Conservation (phyloP, 306 rosid species). For the Lagenaria siceraria region DNA sequence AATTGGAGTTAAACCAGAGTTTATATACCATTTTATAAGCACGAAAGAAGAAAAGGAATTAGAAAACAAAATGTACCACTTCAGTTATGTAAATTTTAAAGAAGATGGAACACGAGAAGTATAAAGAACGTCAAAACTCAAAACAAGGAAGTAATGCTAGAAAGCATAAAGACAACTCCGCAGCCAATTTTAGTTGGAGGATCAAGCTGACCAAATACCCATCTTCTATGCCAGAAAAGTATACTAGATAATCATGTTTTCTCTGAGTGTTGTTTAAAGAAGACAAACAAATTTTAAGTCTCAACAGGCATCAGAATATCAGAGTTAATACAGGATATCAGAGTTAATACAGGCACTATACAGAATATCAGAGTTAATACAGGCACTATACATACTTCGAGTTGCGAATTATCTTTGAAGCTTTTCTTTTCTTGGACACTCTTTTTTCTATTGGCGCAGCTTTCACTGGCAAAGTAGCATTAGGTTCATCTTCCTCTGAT, state of each 20-base stretch:
- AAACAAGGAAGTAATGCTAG: not conserved
- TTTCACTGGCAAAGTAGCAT: conserved; percentile 21
- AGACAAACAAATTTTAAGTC: not conserved
- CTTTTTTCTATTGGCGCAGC: conserved; percentile 12
- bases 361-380: not conserved
- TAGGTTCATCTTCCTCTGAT: conserved; percentile 25
- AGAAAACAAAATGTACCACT: not conserved
- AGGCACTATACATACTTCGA: conserved; percentile 34
- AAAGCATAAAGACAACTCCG: not conserved
- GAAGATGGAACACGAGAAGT: not conserved
- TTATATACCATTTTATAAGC: not conserved
- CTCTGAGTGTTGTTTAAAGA: not conserved
- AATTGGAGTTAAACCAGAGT: not conserved
- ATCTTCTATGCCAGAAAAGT: not conserved
- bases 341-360: not conserved
- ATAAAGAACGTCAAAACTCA: not conserved
- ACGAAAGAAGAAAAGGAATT: not conserved
- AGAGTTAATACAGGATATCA: no score
- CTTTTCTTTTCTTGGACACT: conserved; percentile 64
- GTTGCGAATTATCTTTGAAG: conserved; percentile 37
- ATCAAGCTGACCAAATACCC: not conserved
- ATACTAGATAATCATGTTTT: not conserved
- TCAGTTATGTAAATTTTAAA: not conserved
- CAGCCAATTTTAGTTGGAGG: not conserved
- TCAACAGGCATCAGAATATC: not conserved